These are phyloP conservation scores for Fusarium sp. DNA, from an alignment of 2,329 filamentous ascomycete species.

Conservation along the genomic window DNA sequence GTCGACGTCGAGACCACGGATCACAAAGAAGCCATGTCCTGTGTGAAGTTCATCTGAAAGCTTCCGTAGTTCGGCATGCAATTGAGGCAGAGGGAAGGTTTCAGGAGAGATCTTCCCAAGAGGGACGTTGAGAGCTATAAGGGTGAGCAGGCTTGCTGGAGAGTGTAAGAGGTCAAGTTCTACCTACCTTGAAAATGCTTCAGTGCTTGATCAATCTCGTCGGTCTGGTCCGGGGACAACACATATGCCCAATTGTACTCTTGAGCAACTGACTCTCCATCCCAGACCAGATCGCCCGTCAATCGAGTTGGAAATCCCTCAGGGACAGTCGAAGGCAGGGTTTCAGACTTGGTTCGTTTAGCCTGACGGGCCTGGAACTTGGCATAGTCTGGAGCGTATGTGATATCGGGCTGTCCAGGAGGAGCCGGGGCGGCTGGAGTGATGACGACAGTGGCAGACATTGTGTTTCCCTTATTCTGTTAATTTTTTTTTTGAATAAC, in stretches of 20 bases:
- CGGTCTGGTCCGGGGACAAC: neutral
- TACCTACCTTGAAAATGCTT: slow-evolving; percentile 16
- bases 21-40: slow-evolving; percentile 69
- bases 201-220: slow-evolving; percentile 15
- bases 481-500: neutral
- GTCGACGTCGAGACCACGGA: slow-evolving; percentile 66
- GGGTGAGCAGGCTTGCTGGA: neutral
- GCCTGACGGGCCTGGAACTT: slow-evolving; percentile 5
- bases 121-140: neutral
- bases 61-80: slow-evolving; percentile 60
- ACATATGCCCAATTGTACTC: slow-evolving; percentile 22
- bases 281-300: slow-evolving; percentile 24
- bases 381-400: slow-evolving; percentile 22
- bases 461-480: neutral
- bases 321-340: neutral
- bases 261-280: slow-evolving; percentile 14
- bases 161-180: fast-evolving
- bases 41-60: slow-evolving; percentile 66
- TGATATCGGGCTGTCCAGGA: slow-evolving; percentile 27
- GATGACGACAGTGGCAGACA: slow-evolving; percentile 17
- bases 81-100: slow-evolving; percentile 65
- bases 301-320: slow-evolving; percentile 16
- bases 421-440: slow-evolving; percentile 4
- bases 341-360: neutral
- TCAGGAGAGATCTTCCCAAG: slow-evolving; percentile 52